phyloP scores from a whole-genome alignment of 495 filamentous ascomycete genomes.

The Pseudomonodictys pantanalensis region DNA sequence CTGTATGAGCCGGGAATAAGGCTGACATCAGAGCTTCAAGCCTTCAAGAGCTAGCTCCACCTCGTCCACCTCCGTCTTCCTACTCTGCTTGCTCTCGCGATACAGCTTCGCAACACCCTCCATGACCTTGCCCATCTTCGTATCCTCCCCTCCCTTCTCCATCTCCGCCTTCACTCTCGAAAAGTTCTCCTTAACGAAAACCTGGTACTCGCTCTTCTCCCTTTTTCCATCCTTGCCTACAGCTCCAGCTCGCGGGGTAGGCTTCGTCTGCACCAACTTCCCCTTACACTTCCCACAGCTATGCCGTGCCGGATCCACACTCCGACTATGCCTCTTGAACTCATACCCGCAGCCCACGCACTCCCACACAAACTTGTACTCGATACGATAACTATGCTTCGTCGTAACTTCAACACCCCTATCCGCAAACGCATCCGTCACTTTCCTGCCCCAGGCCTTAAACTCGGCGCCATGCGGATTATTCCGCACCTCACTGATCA shows the following conservation, averaged over 20 bases:
- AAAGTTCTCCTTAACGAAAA: conserved; percentile 67
- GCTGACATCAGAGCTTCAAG: conserved; percentile 1
- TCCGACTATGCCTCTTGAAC: conserved; percentile 79
- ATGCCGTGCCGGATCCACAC: conserved; percentile 63
- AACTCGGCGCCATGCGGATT: conserved; percentile 82
- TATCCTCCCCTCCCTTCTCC: conserved; percentile 56
- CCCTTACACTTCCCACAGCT: conserved; percentile 70
- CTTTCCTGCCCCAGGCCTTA: conserved; percentile 64
- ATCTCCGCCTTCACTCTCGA: conserved; percentile 52
- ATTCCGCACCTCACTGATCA: conserved; percentile 64
- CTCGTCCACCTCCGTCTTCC: conserved; percentile 2
- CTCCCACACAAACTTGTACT: conserved; percentile 84
- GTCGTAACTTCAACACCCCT: conserved; percentile 73
- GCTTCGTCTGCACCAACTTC: conserved; percentile 71
- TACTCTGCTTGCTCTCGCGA: conserved; percentile 41
- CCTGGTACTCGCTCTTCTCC: conserved; percentile 55
- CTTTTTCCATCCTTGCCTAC: conserved; percentile 14
- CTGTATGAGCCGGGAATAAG: too few species aligned
- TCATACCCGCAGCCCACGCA: conserved; percentile 65
- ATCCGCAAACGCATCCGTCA: conserved; percentile 44
- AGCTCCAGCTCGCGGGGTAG: conserved; percentile 56
- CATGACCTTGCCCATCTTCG: conserved; percentile 61
- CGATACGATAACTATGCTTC: conserved; percentile 81
- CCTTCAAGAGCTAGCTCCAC: conserved; percentile 36
- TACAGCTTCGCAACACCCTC: conserved; percentile 53